Percentiles rank a stretch among this genome's conserved stretches.
These are phyloP conservation scores for Nicotiana undulata DNA, from an alignment of 257 asterid species.

Conservation along the genomic window DNA sequence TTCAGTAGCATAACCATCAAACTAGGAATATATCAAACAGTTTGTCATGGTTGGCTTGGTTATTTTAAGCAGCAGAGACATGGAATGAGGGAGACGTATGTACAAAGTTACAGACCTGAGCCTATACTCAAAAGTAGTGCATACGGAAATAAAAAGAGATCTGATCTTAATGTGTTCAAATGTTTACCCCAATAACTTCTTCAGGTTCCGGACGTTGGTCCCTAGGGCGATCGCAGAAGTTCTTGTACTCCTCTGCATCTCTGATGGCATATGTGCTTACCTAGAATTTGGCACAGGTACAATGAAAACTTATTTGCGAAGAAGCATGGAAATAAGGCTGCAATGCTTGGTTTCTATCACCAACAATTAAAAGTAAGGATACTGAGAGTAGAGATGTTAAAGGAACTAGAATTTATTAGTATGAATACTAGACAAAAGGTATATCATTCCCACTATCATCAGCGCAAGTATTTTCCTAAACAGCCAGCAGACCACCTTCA, in stretches of 20 bases:
- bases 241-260: constrained; percentile 97
- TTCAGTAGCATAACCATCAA: neutral
- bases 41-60: neutral
- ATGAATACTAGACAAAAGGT: neutral
- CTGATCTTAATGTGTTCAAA: neutral
- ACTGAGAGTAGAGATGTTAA: neutral
- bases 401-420: neutral
- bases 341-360: neutral
- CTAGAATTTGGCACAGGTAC: constrained; percentile 31
- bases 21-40: neutral
- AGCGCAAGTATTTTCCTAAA: neutral
- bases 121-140: neutral
- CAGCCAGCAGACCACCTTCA: neutral
- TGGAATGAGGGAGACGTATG: neutral
- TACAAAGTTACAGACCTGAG: neutral
- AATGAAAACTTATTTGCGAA: neutral
- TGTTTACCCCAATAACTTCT: constrained; percentile 83
- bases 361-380: neutral
- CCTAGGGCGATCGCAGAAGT: constrained; percentile 84
- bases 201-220: constrained; percentile 96
- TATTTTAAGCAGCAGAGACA: neutral
- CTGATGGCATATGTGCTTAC: constrained; percentile 79
- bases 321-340: neutral
- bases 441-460: neutral
- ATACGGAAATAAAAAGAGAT: neutral